Conservation (phyloP, 2,329 filamentous ascomycete species). For the Verticillium zaregamsianum region DNA sequence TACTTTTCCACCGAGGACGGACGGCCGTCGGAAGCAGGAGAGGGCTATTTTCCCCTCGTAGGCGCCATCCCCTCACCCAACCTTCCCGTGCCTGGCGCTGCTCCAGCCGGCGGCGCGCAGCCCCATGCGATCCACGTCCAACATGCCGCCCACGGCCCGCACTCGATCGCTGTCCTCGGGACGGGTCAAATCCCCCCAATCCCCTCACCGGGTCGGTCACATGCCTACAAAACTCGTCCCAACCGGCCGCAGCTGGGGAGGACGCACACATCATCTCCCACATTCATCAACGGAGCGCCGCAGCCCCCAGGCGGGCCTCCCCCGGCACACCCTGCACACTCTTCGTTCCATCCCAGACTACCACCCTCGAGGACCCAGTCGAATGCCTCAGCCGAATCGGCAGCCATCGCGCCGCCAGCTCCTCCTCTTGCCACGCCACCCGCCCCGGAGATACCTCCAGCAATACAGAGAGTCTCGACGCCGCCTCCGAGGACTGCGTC, state of each 20-base stretch:
- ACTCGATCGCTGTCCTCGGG: slow-evolving; percentile 75
- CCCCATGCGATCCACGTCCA: slow-evolving; percentile 21
- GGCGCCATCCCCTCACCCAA: slow-evolving; percentile 37
- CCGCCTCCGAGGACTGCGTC: slow-evolving; percentile 43
- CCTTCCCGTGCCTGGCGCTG: slow-evolving; percentile 33
- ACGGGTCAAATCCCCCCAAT: slow-evolving; percentile 77
- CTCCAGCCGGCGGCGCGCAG: slow-evolving; percentile 27
- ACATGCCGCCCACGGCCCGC: slow-evolving; percentile 23
- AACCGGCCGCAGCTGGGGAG: slow-evolving; percentile 59
- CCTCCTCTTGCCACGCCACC: slow-evolving; percentile 48
- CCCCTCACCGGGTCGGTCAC: slow-evolving; percentile 69
- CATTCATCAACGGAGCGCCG: slow-evolving; percentile 48
- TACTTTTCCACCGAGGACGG: slow-evolving; percentile 59
- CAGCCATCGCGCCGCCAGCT: slow-evolving; percentile 38
- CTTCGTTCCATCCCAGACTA: slow-evolving; percentile 32
- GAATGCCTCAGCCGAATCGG: slow-evolving; percentile 49
- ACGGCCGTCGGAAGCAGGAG: slow-evolving; percentile 63
- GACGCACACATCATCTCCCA: slow-evolving; percentile 79
- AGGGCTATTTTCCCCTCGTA: slow-evolving; percentile 79
- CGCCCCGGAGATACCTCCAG: slow-evolving; percentile 39
- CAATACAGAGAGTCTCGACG: slow-evolving; percentile 50
- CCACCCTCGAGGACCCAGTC: slow-evolving; percentile 56
- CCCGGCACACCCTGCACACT: slow-evolving; percentile 32
- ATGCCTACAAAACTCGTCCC: slow-evolving; percentile 52
- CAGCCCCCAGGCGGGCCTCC: slow-evolving; percentile 29